Conservation (phyloP, 306 rosid species). For the Cucumis hystrix region DNA sequence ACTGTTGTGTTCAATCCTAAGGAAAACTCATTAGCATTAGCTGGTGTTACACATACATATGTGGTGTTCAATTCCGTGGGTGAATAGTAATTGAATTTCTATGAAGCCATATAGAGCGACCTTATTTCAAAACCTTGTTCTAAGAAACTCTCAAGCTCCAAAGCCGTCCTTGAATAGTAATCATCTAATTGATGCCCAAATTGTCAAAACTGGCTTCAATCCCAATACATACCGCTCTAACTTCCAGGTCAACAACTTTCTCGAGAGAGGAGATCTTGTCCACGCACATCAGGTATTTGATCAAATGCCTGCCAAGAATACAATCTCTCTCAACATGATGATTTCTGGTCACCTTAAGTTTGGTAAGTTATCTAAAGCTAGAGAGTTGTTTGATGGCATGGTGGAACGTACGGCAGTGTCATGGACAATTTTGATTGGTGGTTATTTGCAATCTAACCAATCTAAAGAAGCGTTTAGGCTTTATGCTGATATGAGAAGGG, state of each 20-base stretch:
- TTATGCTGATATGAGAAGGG: conserved; percentile 46
- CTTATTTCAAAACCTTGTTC: conserved; percentile 18
- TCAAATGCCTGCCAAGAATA: conserved; percentile 55
- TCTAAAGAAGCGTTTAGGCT: conserved; percentile 47
- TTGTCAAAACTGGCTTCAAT: conserved; percentile 67
- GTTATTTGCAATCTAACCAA: conserved; percentile 32
- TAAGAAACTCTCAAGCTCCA: conserved; percentile 15
- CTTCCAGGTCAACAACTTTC: conserved; percentile 29
- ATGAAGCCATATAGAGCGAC: conserved; percentile 28
- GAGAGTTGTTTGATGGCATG: conserved; percentile 52
- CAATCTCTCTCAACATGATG: conserved; percentile 56
- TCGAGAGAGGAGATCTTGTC: conserved; percentile 34
- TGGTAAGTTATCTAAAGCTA: conserved; percentile 46
- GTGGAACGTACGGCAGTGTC: conserved; percentile 49
- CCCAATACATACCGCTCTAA: conserved; percentile 49
- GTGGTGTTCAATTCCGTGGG: neutral
- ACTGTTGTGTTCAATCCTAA: neutral
- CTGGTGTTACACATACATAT: neutral
- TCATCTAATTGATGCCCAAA: conserved; percentile 34
- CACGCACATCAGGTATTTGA: conserved; percentile 56
- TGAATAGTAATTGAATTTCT: neutral
- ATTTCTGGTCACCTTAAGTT: conserved; percentile 49
- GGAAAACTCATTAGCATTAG: neutral
- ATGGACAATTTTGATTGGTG: conserved; percentile 81
- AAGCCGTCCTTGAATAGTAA: conserved; percentile 18